Conservation (phyloP, 1,139 yeast species). For the Diutina scorzettiae region DNA sequence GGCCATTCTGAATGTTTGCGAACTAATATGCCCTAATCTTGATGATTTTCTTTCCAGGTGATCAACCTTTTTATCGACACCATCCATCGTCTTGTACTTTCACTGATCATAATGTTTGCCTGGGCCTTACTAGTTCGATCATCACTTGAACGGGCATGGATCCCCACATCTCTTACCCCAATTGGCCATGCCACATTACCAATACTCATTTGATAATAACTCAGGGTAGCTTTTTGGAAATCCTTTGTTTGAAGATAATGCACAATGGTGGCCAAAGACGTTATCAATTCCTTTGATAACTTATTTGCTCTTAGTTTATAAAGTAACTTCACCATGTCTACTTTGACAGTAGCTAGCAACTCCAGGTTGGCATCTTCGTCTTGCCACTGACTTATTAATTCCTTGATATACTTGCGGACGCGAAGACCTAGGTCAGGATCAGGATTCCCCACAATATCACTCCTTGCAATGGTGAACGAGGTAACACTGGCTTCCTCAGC, state of each 20-base stretch:
- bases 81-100: slow-evolving; percentile 66
- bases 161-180: slow-evolving; percentile 71
- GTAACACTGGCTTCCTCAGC: neutral
- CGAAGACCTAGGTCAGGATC: slow-evolving; percentile 24
- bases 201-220: slow-evolving; percentile 65
- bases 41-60: slow-evolving; percentile 23
- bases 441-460: slow-evolving; percentile 23
- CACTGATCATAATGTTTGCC: slow-evolving; percentile 75
- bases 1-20: no score
- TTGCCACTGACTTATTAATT: slow-evolving; percentile 35
- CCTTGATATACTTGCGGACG: slow-evolving; percentile 38
- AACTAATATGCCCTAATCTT: no score
- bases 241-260: slow-evolving; percentile 46
- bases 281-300: slow-evolving; percentile 32
- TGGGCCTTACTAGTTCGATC: slow-evolving; percentile 28
- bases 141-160: slow-evolving; percentile 57
- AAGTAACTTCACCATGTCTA: slow-evolving; percentile 47
- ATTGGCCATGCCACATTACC: slow-evolving; percentile 94
- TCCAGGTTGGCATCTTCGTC: slow-evolving; percentile 6
- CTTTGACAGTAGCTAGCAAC: slow-evolving; percentile 42
- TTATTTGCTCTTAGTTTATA: slow-evolving; percentile 41
- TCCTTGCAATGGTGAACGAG: slow-evolving; percentile 16
- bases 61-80: slow-evolving; percentile 61
- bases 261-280: slow-evolving; percentile 48
- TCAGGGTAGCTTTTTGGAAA: slow-evolving; percentile 48